Conservation (phyloP, 768 basidiomycete species). For the Clitopilus passeckerianus region DNA sequence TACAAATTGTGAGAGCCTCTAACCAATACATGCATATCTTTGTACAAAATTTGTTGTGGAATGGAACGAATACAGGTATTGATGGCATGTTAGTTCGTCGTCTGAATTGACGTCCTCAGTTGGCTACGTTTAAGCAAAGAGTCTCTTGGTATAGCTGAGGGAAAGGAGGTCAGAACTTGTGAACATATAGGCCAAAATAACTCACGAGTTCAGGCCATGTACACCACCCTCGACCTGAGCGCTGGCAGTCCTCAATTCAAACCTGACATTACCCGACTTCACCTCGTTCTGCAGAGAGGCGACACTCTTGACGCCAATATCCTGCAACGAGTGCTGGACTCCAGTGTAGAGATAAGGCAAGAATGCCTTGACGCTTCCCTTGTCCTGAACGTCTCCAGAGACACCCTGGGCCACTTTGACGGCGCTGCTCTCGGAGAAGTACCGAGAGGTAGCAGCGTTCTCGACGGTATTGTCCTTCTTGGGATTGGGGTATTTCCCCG, state of each 20-base stretch:
- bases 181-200: conserved; percentile 20
- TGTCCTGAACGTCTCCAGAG: conserved; percentile 95
- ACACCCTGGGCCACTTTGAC: conserved; percentile 98
- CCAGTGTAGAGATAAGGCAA: conserved; percentile 80
- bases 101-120: no score
- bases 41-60: background rate
- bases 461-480: conserved; percentile 52
- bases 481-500: conserved; percentile 42
- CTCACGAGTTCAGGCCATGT: conserved; percentile 91
- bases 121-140: conserved; percentile 19
- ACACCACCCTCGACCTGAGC: conserved; percentile 96
- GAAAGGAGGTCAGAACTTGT: background rate
- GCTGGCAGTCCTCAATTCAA: conserved; percentile 90
- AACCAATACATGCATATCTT: background rate
- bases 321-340: conserved; percentile 92
- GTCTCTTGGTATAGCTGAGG: conserved; percentile 33
- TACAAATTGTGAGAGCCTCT: background rate
- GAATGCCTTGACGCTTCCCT: conserved; percentile 92
- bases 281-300: conserved; percentile 64
- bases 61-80: background rate
- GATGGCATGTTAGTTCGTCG: background rate
- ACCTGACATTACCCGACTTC: conserved; percentile 63
- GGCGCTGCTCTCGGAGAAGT: conserved; percentile 88
- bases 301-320: conserved; percentile 77
- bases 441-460: conserved; percentile 94